Base-by-base conservation (phyloP, 2,329 filamentous ascomycete species). In the Curvularia eragrostidis region DNA sequence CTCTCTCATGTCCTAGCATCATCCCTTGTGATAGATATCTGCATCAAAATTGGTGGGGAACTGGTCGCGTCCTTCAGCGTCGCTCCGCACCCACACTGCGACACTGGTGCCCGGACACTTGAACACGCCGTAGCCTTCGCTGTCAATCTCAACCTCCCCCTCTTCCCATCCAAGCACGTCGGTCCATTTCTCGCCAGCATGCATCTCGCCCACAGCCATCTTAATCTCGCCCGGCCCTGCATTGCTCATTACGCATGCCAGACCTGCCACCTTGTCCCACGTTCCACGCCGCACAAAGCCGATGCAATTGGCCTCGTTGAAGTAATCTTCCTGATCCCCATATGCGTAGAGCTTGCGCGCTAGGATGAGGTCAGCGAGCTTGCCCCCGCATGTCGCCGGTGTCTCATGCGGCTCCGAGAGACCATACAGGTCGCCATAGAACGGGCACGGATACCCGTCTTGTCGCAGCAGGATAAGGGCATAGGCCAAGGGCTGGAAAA, bases 401-500 rank as follows among this genome's bases (percentile, higher is more conserved):
- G 82, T 79, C 56, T 83, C 80, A 3, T 82, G 78, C n/a, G 81
- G 78, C 24, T 83, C 78, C n/a, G 77, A 81, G 48, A 87, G 86
- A 21, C 88, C 88, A 72, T 89, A 90, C 0, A 91, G 72, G 68
- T 91, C 88, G 23, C 88, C 87, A 70, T 87, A 91, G 72, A 91
- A 91, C 34, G 90, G 78, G 65, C 86, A 90, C 0, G 89, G 89
- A 26, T 86, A 82, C 15, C 88, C 88, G 32, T 84, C 79, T 48
- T 81, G 75, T 12, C 87, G 83, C 24, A 92, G 84, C 1, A 93
- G 83, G 54, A 91, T 91, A 43, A 92, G 81, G 0, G 88, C 79
- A 73, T 92, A 91, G 12, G 89, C 90, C 15, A 91, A 80, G 0
- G 88, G 84, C 73, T 91, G 91, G 79, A 92, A 90, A 77, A 85